A percentile compares a stretch with the other conserved stretches of the same genome.
Evolutionary conservation across 1,284 basidiomycete species (phyloP).

Genomic region (Sanghuangporus baumii): DNA sequence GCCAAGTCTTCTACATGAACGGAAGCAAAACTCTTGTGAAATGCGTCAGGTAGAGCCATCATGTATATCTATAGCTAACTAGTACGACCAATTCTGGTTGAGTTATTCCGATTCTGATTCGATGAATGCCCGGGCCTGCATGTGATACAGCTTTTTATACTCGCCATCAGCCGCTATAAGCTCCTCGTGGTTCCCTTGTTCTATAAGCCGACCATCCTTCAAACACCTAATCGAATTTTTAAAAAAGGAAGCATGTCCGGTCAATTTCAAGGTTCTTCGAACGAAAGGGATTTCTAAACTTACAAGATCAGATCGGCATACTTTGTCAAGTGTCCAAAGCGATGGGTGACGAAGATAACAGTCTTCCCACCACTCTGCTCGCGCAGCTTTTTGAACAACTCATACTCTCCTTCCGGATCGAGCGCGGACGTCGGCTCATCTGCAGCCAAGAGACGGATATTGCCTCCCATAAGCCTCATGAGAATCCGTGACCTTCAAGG

Average conservation of each 20-base stretch:
- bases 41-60: too few species aligned
- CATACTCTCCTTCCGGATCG: slow-evolving; percentile 44
- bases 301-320: slow-evolving; percentile 32
- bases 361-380: slow-evolving; percentile 53
- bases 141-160: slow-evolving; percentile 13
- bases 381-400: slow-evolving; percentile 48
- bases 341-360: slow-evolving; percentile 65
- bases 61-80: too few species aligned
- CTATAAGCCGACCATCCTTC: slow-evolving; percentile 13
- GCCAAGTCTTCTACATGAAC: too few species aligned
- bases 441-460: slow-evolving; percentile 26
- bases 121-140: slow-evolving; percentile 10
- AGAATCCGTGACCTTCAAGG: slow-evolving; percentile 27
- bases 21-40: too few species aligned
- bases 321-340: slow-evolving; percentile 61
- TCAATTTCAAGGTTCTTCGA: not conserved
- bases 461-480: slow-evolving; percentile 40
- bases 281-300: not conserved
- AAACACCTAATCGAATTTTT: slow-evolving; percentile 30
- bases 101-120: too few species aligned
- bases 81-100: too few species aligned
- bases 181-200: slow-evolving; percentile 17
- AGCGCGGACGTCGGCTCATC: slow-evolving; percentile 37
- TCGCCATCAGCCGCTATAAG: slow-evolving; percentile 15
- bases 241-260: not conserved